Evolutionary conservation across 2,329 filamentous ascomycete species (phyloP).

Genomic region (Orbilia oligospora): DNA sequence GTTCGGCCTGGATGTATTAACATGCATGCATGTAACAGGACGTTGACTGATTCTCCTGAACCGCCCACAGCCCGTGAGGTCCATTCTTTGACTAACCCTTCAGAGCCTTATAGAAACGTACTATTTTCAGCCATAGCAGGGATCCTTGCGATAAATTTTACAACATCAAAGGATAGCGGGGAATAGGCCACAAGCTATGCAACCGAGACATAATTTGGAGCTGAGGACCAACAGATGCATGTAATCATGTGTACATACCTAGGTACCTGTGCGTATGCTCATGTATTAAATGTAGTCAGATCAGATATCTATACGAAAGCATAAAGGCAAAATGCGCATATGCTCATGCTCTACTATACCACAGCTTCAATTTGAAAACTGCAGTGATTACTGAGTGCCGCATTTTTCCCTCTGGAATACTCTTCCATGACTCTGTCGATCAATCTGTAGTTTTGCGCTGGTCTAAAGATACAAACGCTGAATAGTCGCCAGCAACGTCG

Average conservation of each 20-base stretch:
- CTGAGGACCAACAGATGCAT: neutral
- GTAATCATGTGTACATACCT: neutral
- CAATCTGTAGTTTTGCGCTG: neutral
- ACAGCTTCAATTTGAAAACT: conserved; percentile 5
- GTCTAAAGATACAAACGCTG: neutral
- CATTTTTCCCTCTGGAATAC: neutral
- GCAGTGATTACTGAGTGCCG: conserved; percentile 3
- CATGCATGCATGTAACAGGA: neutral
- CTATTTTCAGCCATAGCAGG: conserved; percentile 27
- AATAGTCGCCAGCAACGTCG: neutral
- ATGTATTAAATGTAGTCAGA: conserved; percentile 3
- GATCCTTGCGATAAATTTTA: conserved; percentile 19
- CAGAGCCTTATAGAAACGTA: conserved; percentile 22
- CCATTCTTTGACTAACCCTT: conserved; percentile 19
- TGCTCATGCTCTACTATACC: conserved; percentile 9
- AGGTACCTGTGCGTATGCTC: neutral
- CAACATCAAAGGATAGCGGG: conserved; percentile 9
- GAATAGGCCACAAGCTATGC: neutral
- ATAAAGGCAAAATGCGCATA: neutral
- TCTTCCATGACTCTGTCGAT: neutral
- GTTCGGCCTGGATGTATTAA: conserved; percentile 6
- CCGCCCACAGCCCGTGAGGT: neutral
- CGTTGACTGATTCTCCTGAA: conserved; percentile 14
- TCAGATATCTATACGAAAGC: neutral
- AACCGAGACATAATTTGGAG: neutral